Evolutionary conservation across 2,329 filamentous ascomycete genomes (phyloP), one percentile per base, ranked within the genome.

Genomic region (Monosporascus sp.): DNA sequence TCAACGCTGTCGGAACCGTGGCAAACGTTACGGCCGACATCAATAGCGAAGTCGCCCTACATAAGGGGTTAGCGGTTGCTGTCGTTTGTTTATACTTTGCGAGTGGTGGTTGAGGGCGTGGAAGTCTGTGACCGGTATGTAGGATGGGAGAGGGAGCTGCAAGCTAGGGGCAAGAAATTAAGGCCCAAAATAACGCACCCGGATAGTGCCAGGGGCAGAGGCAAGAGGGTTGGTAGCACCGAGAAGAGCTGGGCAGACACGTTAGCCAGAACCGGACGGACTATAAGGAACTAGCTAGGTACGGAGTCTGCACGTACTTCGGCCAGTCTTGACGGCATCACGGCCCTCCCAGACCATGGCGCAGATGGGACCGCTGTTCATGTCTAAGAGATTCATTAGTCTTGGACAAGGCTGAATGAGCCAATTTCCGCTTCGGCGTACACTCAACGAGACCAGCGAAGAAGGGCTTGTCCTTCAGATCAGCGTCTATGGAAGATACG

Each of bases 271-370:
- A 47, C 31, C 7, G n/a, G 27, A n/a, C 4, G 11, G 20, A n/a
- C 34, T 6, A 25, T 18, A 31, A 45, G 3, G 24, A 20, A 34
- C 49, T 11, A 36, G 15, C 15, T 9, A 34, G 7, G 15, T 46
- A 24, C 37, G 41, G 22, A 25, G 25, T 47, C 27, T 48, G 1
- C 60, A 80, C 84, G 65, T 84, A 90, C 86, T 73, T 73, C 94
- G 93, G 77, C 94, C 94, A 66, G 92, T 97, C 89, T 97, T 97
- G 84, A 97, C 92, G 76, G 87, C 94, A 72, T 99, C 92, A 84
- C 89, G 89, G 73, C 94, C 94, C 79, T 99, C 92, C 94, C 94
- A 99, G 78, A 99, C 88, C 93, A 97, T 99, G 81, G 94, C 94
- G 82, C 84, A 88, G 81, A 99, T 93, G 74, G 94, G 94, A 74